A percentile compares a stretch with the other conserved stretches of the same genome.
Evolutionary conservation across 495 filamentous ascomycete genomes (phyloP).

Genomic region (Hyaloscypha variabilis): DNA sequence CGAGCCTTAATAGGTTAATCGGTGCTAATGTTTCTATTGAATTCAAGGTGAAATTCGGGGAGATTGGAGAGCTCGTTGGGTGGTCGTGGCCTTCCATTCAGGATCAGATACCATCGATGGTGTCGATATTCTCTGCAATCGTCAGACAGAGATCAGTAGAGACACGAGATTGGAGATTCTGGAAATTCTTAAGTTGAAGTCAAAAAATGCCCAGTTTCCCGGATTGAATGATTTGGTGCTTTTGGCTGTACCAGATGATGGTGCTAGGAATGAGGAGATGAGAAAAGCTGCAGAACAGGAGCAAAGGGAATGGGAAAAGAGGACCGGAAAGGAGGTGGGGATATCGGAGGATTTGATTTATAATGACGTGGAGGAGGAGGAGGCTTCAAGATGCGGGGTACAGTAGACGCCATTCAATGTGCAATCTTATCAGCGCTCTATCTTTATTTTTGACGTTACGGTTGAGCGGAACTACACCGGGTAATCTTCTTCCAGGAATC

Average conservation of each 20-base stretch:
- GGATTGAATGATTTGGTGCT: background rate
- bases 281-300: background rate
- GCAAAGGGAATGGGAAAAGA: background rate
- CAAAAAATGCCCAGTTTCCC: background rate
- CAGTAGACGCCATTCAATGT: background rate
- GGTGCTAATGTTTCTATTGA: background rate
- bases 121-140: background rate
- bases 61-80: conserved; percentile 6
- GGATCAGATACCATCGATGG: background rate
- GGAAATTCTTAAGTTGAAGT: background rate
- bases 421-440: too few species aligned
- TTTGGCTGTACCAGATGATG: conserved; percentile 1
- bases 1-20: too few species aligned
- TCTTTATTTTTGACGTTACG: too few species aligned
- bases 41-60: conserved; percentile 4
- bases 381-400: background rate
- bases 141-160: background rate
- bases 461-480: too few species aligned
- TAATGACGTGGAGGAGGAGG: background rate
- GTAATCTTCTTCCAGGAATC: too few species aligned
- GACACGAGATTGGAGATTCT: background rate
- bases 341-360: conserved; percentile 7
- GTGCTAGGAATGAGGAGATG: background rate
- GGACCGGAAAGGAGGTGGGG: background rate
- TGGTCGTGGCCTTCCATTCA: background rate